Percentiles rank a stretch among this genome's conserved stretches.
Conservation (phyloP, 345 rosid species). For the Salix udensis region DNA sequence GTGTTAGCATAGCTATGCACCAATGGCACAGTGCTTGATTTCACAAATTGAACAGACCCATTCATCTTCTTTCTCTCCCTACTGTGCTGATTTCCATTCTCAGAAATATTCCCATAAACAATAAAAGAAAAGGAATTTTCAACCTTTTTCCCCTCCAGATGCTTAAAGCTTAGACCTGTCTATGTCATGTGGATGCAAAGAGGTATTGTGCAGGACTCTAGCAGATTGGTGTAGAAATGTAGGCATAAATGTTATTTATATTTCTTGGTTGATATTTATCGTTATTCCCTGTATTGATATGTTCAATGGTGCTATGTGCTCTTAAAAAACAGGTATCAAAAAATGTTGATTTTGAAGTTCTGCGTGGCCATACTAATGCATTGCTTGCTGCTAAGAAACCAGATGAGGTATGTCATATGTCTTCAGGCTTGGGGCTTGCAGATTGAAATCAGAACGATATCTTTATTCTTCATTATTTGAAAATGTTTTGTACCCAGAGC, state of each 20-base stretch:
- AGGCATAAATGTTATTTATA: neutral
- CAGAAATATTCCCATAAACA: too few species aligned
- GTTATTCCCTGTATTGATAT: neutral
- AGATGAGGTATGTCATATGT: slow-evolving; percentile 62
- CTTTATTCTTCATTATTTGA: neutral
- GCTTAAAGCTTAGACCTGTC: neutral
- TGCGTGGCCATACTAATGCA: slow-evolving; percentile 72
- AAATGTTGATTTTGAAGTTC: slow-evolving; percentile 65
- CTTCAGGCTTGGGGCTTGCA: neutral
- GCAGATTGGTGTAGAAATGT: neutral
- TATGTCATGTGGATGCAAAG: neutral
- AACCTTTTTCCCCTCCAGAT: too few species aligned
- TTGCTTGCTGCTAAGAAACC: slow-evolving; percentile 92
- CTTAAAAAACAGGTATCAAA: slow-evolving; percentile 51
- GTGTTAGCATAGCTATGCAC: too few species aligned
- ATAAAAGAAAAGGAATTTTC: too few species aligned
- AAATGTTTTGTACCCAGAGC: neutral
- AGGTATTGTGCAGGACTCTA: neutral
- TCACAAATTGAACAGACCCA: too few species aligned
- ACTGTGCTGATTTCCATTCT: too few species aligned
- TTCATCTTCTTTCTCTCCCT: too few species aligned
- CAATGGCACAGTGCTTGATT: too few species aligned
- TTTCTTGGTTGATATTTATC: neutral
- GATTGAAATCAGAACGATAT: slow-evolving; percentile 4
- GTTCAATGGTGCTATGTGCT: neutral